Conservation (phyloP, 129 eudicot species). For the Tanacetum coccineum region DNA sequence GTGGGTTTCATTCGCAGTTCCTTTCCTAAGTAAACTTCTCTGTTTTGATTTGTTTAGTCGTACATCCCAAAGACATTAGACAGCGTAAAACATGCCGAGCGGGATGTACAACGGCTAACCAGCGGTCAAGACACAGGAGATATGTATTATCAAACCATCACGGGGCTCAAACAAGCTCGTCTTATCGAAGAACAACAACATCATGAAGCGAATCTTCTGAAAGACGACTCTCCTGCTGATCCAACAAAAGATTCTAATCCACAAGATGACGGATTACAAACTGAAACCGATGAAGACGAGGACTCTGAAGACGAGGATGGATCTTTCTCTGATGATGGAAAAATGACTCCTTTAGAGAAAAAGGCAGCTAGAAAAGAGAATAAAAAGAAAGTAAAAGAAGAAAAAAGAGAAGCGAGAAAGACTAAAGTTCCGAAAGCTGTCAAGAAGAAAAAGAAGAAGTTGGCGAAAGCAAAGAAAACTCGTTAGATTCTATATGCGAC, state of each 20-base stretch:
- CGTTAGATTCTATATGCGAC: constrained; percentile 23
- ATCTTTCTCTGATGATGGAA: constrained; percentile 34
- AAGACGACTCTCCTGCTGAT: constrained; percentile 22
- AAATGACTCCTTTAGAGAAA: constrained; percentile 40
- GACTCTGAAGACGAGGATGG: constrained; percentile 38
- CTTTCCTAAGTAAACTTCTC: not conserved
- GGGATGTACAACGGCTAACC: constrained; percentile 62
- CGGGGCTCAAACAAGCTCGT: constrained; percentile 76
- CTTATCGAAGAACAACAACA: constrained; percentile 32
- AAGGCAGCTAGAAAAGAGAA: constrained; percentile 89
- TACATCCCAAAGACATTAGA: constrained; percentile 87
- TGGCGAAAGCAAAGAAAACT: constrained; percentile 66
- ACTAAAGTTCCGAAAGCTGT: constrained; percentile 78
- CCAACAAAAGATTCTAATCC: constrained; percentile 12
- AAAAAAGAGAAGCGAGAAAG: constrained; percentile 84
- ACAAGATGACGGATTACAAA: constrained; percentile 33
- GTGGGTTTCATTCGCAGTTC: too few species aligned
- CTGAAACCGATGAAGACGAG: constrained; percentile 44
- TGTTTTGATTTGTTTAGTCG: constrained; percentile 43
- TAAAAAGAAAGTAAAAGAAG: constrained; percentile 92
- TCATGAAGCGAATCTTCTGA: constrained; percentile 23
- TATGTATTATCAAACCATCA: constrained; percentile 76
- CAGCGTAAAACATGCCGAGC: constrained; percentile 76
- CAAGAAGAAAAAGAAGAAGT: constrained; percentile 77
- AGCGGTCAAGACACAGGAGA: constrained; percentile 86